Evolutionary conservation across 2,329 filamentous ascomycete species (phyloP).

Genomic region (Parastagonospora avenae): DNA sequence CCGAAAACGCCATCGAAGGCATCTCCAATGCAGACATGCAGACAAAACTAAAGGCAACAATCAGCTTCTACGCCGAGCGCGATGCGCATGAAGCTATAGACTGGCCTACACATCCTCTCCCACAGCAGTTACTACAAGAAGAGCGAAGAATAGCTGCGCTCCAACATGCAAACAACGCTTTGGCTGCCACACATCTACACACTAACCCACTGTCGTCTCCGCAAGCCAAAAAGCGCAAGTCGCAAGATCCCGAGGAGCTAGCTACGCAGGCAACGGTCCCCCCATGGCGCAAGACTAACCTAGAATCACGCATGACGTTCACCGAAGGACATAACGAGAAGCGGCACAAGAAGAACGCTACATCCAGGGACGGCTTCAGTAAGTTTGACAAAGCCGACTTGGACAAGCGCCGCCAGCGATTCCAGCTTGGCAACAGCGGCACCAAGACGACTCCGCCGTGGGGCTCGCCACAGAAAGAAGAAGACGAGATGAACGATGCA

Average conservation of each 20-base stretch:
- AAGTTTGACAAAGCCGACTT: conserved; percentile 86
- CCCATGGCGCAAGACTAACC: conserved; percentile 76
- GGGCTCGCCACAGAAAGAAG: conserved; percentile 55
- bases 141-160: conserved; percentile 54
- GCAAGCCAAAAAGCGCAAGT: conserved; percentile 84
- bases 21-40: conserved; percentile 72
- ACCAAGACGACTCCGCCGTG: conserved; percentile 60
- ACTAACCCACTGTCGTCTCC: conserved; percentile 47
- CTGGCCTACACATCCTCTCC: conserved; percentile 83
- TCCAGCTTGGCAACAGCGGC: conserved; percentile 63
- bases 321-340: conserved; percentile 54
- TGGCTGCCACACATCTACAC: conserved; percentile 19
- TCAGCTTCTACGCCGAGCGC: conserved; percentile 78
- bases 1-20: conserved; percentile 61
- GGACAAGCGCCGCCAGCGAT: conserved; percentile 89
- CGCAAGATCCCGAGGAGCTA: conserved; percentile 59
- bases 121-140: conserved; percentile 79
- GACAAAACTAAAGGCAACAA: conserved; percentile 81
- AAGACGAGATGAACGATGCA: conserved; percentile 56
- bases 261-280: conserved; percentile 58
- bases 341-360: conserved; percentile 53
- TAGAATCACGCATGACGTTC: conserved; percentile 77
- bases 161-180: conserved; percentile 30
- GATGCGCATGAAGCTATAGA: conserved; percentile 74
- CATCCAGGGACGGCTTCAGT: conserved; percentile 67